Conservation (phyloP, 495 filamentous ascomycete genomes). For the Cetradonia linearis region DNA sequence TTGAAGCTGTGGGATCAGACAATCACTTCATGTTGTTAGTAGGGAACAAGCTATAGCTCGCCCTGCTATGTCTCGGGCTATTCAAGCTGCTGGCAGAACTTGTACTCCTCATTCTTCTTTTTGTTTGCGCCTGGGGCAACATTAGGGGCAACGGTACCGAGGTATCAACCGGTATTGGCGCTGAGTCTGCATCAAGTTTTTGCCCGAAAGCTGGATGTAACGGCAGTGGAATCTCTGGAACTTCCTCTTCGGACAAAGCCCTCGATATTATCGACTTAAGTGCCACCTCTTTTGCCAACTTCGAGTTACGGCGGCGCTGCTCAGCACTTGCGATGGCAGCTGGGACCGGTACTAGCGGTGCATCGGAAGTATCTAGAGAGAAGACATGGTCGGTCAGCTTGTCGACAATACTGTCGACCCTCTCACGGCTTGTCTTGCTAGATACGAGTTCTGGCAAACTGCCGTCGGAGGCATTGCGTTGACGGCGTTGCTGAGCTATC, state of each 20-base stretch:
- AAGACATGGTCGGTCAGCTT: conserved; percentile 14
- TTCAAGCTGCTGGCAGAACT: conserved; percentile 9
- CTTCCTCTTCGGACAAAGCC: conserved; percentile 10
- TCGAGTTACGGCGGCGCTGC: conserved; percentile 17
- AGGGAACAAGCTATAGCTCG: conserved; percentile 10
- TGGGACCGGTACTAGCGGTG: neutral
- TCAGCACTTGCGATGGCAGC: neutral
- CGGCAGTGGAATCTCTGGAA: conserved; percentile 14
- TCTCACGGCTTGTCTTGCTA: conserved; percentile 40
- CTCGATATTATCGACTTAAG: conserved; percentile 18
- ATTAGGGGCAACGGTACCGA: neutral
- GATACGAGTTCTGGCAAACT: conserved; percentile 48
- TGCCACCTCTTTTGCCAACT: conserved; percentile 17
- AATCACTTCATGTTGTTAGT: neutral
- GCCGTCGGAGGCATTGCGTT: conserved; percentile 46
- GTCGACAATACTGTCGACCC: conserved; percentile 10
- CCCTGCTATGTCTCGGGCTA: neutral
- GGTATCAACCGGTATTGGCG: neutral
- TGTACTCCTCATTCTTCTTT: conserved; percentile 4
- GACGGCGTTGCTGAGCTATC: conserved; percentile 36
- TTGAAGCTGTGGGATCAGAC: neutral
- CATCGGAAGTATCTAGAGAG: conserved; percentile 5
- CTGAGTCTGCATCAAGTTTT: conserved; percentile 5
- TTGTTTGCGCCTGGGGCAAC: neutral
- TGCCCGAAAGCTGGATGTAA: conserved; percentile 14